Percentiles rank a stretch among this genome's conserved stretches.
phyloP scores from a whole-genome alignment of 1,284 basidiomycete genomes.

The Filobasidium uniguttulatum region DNA sequence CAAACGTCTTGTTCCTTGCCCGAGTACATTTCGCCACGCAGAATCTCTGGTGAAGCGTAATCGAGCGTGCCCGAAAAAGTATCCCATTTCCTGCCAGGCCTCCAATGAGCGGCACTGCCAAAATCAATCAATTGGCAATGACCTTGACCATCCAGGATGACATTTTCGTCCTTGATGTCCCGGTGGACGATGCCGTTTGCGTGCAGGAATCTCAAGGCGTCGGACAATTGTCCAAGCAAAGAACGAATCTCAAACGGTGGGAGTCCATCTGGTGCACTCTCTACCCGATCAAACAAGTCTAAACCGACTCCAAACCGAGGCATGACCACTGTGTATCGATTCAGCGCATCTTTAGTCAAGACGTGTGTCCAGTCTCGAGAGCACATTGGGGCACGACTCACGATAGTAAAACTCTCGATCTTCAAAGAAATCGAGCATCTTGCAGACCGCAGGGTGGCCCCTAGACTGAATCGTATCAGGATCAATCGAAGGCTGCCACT shows the following conservation, averaged over 20 bases:
- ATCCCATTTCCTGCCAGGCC: constrained; percentile 86
- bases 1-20: constrained; percentile 97
- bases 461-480: constrained; percentile 18
- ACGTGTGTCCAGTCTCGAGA: background rate
- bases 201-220: constrained; percentile 82
- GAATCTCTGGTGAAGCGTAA: constrained; percentile 92
- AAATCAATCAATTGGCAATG: constrained; percentile 91
- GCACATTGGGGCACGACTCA: constrained; percentile 21
- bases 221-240: constrained; percentile 86
- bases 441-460: constrained; percentile 50
- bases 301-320: constrained; percentile 42
- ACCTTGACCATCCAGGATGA: constrained; percentile 43
- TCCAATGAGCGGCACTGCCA: constrained; percentile 49
- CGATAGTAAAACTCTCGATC: constrained; percentile 95
- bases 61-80: constrained; percentile 75
- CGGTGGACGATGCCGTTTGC: constrained; percentile 88
- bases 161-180: constrained; percentile 98
- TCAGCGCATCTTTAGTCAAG: constrained; percentile 23
- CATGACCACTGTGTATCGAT: constrained; percentile 34
- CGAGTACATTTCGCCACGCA: constrained; percentile 83
- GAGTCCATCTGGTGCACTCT: constrained; percentile 73
- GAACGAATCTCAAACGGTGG: constrained; percentile 60
- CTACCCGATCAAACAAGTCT: constrained; percentile 92
- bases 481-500: constrained; percentile 13
- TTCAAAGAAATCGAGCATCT: constrained; percentile 92